Conservation (phyloP, 305 asterid genomes). For the Petunia hybrid region DNA sequence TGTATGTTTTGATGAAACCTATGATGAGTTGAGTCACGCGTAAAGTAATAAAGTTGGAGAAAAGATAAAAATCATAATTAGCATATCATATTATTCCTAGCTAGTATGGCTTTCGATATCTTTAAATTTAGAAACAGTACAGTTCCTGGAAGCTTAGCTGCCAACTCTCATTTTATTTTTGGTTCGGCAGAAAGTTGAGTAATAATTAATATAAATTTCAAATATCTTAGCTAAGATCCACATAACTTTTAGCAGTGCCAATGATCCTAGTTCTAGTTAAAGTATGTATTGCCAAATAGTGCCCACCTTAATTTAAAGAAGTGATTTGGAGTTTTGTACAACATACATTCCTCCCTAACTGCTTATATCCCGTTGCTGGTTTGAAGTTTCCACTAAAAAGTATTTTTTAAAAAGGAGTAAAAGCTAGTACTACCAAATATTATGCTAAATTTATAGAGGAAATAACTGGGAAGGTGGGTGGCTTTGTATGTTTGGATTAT, state of each 20-base stretch:
- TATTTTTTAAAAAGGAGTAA: background rate
- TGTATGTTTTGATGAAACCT: conserved; percentile 45
- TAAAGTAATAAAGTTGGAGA: conserved; percentile 48
- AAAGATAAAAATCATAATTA: background rate
- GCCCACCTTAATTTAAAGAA: conserved; percentile 17
- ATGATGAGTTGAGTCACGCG: conserved; percentile 61
- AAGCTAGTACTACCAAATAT: background rate
- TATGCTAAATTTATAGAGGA: background rate
- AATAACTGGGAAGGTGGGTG: background rate
- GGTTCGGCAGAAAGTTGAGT: conserved; percentile 40
- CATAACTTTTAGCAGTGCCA: background rate
- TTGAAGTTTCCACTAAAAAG: conserved; percentile 31
- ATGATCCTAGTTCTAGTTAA: conserved; percentile 3
- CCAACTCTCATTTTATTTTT: conserved; percentile 32
- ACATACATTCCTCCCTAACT: conserved; percentile 19
- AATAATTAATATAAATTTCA: conserved; percentile 25
- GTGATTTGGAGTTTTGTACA: conserved; percentile 28
- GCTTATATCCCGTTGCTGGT: conserved; percentile 18
- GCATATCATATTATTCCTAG: background rate
- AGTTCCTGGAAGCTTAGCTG: conserved; percentile 43
- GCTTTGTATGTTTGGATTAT: background rate
- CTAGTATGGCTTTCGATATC: background rate
- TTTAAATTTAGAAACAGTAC: background rate
- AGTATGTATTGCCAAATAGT: conserved; percentile 23
- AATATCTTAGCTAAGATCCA: conserved; percentile 28